These are phyloP conservation scores for Russula sp. DNA, from an alignment of 768 basidiomycete genomes.

Conservation along the genomic window DNA sequence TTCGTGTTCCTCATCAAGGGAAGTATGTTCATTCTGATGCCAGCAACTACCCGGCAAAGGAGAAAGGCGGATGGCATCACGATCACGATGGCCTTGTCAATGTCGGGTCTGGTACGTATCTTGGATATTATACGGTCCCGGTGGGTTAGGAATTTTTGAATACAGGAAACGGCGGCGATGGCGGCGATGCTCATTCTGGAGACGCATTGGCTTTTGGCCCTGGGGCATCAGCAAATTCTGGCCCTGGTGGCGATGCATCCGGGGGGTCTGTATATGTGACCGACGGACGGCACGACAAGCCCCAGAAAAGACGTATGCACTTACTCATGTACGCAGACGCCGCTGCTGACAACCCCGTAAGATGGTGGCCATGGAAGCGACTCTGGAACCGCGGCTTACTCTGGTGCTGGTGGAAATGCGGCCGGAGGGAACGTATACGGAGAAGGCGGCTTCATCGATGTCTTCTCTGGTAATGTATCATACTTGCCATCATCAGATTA, in stretches of 20 bases:
- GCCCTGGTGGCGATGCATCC: conserved; percentile 7
- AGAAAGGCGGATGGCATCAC: neutral
- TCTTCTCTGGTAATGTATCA: conserved; percentile 12
- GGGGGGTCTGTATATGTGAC: conserved; percentile 1
- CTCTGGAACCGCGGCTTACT: conserved; percentile 6
- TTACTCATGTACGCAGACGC: neutral
- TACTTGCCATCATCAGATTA: neutral
- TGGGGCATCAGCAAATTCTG: neutral
- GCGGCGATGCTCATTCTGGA: conserved; percentile 13
- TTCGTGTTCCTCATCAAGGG: neutral
- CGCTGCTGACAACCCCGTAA: neutral
- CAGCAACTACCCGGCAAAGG: neutral
- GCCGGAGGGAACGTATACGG: conserved; percentile 13
- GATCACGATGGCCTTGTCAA: neutral
- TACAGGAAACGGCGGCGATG: conserved; percentile 15
- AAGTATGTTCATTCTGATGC: neutral
- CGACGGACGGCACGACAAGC: neutral
- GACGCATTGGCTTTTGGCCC: conserved; percentile 1
- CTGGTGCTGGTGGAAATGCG: conserved; percentile 18
- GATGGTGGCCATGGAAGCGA: neutral
- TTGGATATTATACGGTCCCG: neutral
- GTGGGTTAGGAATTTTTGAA: neutral
- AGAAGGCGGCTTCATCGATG: conserved; percentile 9
- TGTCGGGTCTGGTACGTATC: conserved; percentile 8
- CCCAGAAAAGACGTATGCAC: conserved; percentile 2